phyloP scores from a whole-genome alignment of 2,329 filamentous ascomycete species.

The Emergomyces africanus region DNA sequence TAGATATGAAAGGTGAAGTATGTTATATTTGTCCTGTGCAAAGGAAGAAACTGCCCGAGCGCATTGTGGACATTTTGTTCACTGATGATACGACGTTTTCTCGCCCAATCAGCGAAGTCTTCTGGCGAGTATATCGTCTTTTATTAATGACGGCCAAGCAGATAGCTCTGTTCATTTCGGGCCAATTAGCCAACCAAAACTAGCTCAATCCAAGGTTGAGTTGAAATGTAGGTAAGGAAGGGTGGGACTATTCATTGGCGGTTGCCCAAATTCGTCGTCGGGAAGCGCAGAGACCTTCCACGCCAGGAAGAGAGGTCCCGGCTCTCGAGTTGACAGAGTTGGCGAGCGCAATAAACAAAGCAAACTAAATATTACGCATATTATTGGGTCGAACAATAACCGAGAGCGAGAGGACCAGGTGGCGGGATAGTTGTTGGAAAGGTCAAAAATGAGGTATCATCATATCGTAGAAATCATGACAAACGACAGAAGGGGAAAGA shows the following conservation, averaged over 20 bases:
- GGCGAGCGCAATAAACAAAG: background rate
- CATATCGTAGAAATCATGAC: constrained; percentile 11
- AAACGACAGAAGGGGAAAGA: constrained; percentile 7
- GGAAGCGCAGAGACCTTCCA: background rate
- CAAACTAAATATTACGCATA: background rate
- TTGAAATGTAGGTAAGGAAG: background rate
- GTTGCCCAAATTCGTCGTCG: background rate
- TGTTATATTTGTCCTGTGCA: background rate
- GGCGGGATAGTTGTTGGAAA: background rate
- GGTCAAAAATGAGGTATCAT: constrained; percentile 10
- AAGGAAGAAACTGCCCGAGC: constrained; percentile 1
- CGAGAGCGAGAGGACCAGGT: background rate
- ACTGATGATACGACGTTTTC: background rate
- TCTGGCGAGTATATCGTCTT: background rate
- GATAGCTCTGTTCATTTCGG: background rate
- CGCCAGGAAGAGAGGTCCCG: background rate
- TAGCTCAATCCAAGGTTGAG: background rate
- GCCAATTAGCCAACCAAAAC: background rate
- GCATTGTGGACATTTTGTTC: no score
- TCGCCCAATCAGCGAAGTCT: background rate
- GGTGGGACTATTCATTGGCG: background rate
- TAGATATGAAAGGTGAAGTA: background rate
- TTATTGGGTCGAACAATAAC: background rate
- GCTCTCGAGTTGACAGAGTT: background rate
- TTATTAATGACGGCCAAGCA: background rate